Conservation (phyloP, 345 rosid species). For the Eucalyptus brandiana region DNA sequence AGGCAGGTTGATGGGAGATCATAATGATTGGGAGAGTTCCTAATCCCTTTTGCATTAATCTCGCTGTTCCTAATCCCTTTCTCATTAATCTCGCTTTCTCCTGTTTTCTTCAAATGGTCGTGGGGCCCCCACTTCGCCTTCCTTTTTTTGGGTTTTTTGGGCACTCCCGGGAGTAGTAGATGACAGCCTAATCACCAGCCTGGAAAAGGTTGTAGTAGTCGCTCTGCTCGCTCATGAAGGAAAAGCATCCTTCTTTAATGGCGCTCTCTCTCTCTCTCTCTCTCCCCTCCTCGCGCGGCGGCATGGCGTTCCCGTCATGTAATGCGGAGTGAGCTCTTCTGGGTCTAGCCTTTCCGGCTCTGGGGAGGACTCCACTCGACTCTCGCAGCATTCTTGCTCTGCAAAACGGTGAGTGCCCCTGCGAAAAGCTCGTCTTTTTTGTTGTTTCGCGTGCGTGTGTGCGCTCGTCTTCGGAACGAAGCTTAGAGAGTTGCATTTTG, state of each 20-base stretch:
- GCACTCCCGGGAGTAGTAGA: conserved; percentile 5
- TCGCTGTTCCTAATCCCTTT: neutral
- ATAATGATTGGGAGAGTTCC: neutral
- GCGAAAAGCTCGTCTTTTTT: neutral
- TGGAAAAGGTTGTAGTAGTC: conserved; percentile 47
- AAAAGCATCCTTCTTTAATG: conserved; percentile 2
- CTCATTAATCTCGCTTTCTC: neutral
- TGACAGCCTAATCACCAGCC: conserved; percentile 89
- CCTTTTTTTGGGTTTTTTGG: neutral
- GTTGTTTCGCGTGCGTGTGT: neutral
- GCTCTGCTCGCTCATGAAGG: conserved; percentile 6
- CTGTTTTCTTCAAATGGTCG: neutral
- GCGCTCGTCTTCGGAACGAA: neutral
- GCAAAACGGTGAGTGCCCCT: neutral
- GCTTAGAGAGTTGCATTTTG: neutral
- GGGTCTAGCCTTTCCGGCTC: neutral
- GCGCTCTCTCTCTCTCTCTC: neutral
- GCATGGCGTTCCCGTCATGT: neutral
- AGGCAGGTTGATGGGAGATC: neutral
- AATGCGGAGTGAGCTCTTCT: neutral
- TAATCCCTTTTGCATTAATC: neutral
- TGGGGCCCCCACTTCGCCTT: conserved; percentile 13
- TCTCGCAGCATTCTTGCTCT: neutral
- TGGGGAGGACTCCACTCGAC: neutral
- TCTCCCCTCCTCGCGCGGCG: neutral